Evolutionary conservation across 352 stramenopile genomes (phyloP), one percentile per base, ranked within the genome.

Genomic region (Pythium periplocum): DNA sequence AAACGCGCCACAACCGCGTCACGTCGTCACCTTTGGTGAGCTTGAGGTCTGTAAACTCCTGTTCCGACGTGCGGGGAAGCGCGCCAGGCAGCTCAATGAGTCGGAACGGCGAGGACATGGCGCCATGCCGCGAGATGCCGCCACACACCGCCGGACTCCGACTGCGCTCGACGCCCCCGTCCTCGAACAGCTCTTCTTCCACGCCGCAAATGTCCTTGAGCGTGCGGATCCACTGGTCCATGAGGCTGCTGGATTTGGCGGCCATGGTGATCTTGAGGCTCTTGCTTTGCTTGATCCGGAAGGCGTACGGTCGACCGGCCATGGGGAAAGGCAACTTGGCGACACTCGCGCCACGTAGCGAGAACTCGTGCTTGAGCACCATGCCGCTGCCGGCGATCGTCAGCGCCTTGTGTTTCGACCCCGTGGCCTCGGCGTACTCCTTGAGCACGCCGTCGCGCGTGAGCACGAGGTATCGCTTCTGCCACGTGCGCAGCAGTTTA

Each of bases 401-500:
- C 31, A 45, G 30, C 37, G 53, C 47, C 33, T 32, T 11, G 1
- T 46, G 49, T 38, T 51, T 33, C 6, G 53, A 12, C 6, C 61
- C 48, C 17, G 68, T 58, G 42, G 57, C 63, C 17, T 69, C 64
- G 6, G 65, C 52, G 56, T 82, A 88, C 59, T 88, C 80, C 6
- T 69, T 69, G 4, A 88, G 50, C 45, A 62, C 47, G 1, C 75
- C 73, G n/a, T 61, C 49, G n/a, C 69, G 53, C 0, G 69, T 66
- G 30, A 90, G 64, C 40, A 87, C 70, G 48, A 83, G 71, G 57
- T 90, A 88, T 45, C 75, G 73, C 68, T 87, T 86, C 57, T 82
- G 66, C 80, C 80, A 90, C 53, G 63, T 66, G 51, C 68, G 71
- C 30, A 90, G 66, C 36, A 90, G 61, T 57, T 82, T 83, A 36